Evolutionary conservation across 1,284 basidiomycete genomes (phyloP), one percentile per base, ranked within the genome.

Genomic region (Acaromyces ingoldii): DNA sequence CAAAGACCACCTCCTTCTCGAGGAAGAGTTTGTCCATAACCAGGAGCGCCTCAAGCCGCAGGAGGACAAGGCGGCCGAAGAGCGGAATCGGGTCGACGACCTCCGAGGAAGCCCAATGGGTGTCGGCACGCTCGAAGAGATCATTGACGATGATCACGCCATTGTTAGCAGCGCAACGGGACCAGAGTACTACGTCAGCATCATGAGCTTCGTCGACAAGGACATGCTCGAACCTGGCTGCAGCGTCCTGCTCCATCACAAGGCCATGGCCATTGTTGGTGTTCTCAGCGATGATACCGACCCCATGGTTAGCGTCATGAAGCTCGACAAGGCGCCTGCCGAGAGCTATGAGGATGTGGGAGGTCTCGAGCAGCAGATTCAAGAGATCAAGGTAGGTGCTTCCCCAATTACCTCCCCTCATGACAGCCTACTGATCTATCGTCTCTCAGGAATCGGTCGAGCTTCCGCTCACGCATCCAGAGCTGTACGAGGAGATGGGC

Each of bases 91-190:
- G 62, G 91, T 99, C 33, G 95, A 99, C 76, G 91, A 95, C 76
- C 78, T 99, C 46, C 84, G 95, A 44, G 95, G 95, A 19, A 88
- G 84, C 47, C 95, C 95, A 5, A 96, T 99, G 90, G 88, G 86
- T 11, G 91, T 99, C 49, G 95, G 95, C 31, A 90, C 91, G 0
- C 81, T 99, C 67, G 95, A 98, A 79, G 95, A 99, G 79, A 97
- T 99, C 68, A 95, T 99, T 73, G 95, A 98, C 80, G 95, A 99
- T 79, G 95, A 99, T 81, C 95, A 98, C 76, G 93, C 95, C 19
- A 97, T 99, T 76, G 87, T 99, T 70, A 92, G 89, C 76, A 89
- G 89, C 9, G 84, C 90, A 17, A 90, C 89, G 34, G 93, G 95
- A 1, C 92, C 93, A 28, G 95, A 98, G 76, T 92, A 87, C 78